Conservation (phyloP, 331 rosid species). For the Stylosanthes scabra region DNA sequence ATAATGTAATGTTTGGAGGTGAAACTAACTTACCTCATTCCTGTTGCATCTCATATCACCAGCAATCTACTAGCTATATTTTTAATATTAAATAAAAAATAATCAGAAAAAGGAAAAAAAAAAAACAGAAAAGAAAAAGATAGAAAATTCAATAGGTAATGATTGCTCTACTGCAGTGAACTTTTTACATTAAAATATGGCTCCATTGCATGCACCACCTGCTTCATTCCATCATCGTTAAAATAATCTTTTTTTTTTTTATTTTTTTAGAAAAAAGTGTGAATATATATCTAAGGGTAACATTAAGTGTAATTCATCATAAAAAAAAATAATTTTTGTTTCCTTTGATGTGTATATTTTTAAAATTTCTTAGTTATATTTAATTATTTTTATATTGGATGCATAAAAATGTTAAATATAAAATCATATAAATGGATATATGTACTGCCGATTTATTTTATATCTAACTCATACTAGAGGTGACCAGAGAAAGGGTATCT, state of each 20-base stretch:
- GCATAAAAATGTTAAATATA: no score
- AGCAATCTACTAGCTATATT: neutral
- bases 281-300: no score
- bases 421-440: no score
- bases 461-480: conserved; percentile 5
- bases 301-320: no score
- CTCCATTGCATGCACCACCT: conserved; percentile 12
- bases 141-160: conserved; percentile 11
- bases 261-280: conserved; percentile 2
- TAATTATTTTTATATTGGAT: no score
- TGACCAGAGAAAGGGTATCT: conserved; percentile 32
- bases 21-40: conserved; percentile 21
- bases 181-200: conserved; percentile 36
- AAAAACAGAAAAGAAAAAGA: no score
- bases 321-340: no score
- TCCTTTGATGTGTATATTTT: no score
- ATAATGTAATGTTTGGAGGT: neutral
- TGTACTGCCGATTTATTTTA: no score
- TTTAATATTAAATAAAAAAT: neutral
- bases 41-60: no score
- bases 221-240: conserved; percentile 19
- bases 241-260: no score
- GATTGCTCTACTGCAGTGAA: conserved; percentile 40
- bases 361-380: no score
- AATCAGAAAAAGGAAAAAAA: neutral